Evolutionary conservation across 495 filamentous ascomycete species (phyloP).

Genomic region (Sabuloglossum arenarium): DNA sequence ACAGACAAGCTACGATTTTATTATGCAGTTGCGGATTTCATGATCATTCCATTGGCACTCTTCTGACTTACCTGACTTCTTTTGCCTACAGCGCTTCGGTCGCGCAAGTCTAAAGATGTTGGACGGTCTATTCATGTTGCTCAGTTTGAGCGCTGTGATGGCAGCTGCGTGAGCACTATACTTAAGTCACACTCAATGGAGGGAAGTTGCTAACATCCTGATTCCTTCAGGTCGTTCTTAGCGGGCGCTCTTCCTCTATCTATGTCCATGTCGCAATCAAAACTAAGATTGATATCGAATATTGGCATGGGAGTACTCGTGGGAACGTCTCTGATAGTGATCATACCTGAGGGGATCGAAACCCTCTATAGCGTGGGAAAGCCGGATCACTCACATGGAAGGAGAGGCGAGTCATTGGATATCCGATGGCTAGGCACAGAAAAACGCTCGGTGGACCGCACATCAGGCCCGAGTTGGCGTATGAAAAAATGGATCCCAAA

Average conservation of each 20-base stretch:
- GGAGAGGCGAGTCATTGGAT: slow-evolving; percentile 6
- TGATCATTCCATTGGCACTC: not conserved
- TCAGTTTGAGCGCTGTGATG: slow-evolving; percentile 79
- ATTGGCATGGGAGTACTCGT: slow-evolving; percentile 89
- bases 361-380: slow-evolving; percentile 52
- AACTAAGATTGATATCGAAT: slow-evolving; percentile 73
- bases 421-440: not conserved
- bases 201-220: slow-evolving; percentile 11
- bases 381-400: slow-evolving; percentile 20
- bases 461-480: not conserved
- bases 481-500: not conserved
- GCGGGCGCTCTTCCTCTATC: slow-evolving; percentile 85
- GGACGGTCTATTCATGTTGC: slow-evolving; percentile 73
- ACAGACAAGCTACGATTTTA: not conserved
- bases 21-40: not conserved
- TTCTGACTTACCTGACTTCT: not conserved
- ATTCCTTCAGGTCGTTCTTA: slow-evolving; percentile 58
- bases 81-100: not conserved
- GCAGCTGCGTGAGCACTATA: slow-evolving; percentile 53
- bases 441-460: not conserved
- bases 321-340: slow-evolving; percentile 86
- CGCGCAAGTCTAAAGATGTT: slow-evolving; percentile 19
- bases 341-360: slow-evolving; percentile 92
- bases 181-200: slow-evolving; percentile 4
- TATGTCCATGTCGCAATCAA: slow-evolving; percentile 72